A percentile compares a stretch with the other conserved stretches of the same genome.
Conservation (phyloP, 2,329 filamentous ascomycete genomes). For the Fusarium pseudograminearum region DNA sequence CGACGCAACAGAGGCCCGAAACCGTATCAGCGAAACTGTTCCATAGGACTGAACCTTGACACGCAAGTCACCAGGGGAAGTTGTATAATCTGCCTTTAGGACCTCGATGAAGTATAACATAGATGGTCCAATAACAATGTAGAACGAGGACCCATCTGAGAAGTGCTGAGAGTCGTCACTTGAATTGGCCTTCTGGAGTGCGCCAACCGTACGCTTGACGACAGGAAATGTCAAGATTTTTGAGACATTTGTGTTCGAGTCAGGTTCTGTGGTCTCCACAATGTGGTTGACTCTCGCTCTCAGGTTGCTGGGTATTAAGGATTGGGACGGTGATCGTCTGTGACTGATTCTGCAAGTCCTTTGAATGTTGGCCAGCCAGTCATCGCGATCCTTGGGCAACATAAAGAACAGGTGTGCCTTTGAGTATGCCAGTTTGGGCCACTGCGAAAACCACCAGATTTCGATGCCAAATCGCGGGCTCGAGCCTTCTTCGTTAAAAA, state of each 20-base stretch:
- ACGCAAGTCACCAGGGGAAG: constrained; percentile 60
- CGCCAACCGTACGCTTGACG: constrained; percentile 60
- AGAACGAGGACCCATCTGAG: constrained; percentile 65
- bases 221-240: constrained; percentile 64
- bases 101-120: constrained; percentile 66
- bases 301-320: constrained; percentile 60
- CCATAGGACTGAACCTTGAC: constrained; percentile 64
- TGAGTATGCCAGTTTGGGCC: constrained; percentile 59
- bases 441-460: constrained; percentile 66
- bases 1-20: constrained; percentile 62
- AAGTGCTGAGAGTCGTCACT: constrained; percentile 60
- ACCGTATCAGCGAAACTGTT: constrained; percentile 63
- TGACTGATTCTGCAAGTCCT: constrained; percentile 56
- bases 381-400: constrained; percentile 62
- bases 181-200: constrained; percentile 56
- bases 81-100: constrained; percentile 58
- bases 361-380: constrained; percentile 62
- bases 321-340: constrained; percentile 52
- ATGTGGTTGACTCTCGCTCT: constrained; percentile 60
- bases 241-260: constrained; percentile 41
- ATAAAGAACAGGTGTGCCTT: constrained; percentile 64
- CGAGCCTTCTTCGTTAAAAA: constrained; percentile 64
- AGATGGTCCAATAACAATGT: constrained; percentile 65
- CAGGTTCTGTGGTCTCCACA: constrained; percentile 60
- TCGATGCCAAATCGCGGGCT: constrained; percentile 65